A percentile compares a stretch with the other conserved stretches of the same genome.
Evolutionary conservation across 2,329 filamentous ascomycete species (phyloP).

Genomic region (Tolypocladium sp.): DNA sequence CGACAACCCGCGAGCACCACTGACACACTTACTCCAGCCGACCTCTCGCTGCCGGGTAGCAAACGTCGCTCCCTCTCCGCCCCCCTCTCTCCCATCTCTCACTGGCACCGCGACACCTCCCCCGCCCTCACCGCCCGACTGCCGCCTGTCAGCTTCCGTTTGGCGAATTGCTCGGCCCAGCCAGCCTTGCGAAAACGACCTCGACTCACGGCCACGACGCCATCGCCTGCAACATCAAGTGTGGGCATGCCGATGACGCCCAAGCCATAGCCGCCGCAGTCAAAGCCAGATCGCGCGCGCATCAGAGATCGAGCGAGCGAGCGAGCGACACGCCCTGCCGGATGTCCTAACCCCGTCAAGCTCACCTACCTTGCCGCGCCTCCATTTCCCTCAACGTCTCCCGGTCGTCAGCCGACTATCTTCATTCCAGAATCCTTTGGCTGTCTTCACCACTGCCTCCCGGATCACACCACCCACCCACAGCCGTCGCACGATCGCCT

Average conservation of each 20-base stretch:
- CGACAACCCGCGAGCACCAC: slow-evolving; percentile 1
- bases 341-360: slow-evolving; percentile 1
- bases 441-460: neutral
- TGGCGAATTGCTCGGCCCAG: neutral
- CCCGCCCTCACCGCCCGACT: neutral
- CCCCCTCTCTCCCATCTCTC: neutral
- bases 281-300: neutral
- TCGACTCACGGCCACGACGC: neutral
- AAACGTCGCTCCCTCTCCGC: neutral
- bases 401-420: neutral
- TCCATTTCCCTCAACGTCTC: neutral
- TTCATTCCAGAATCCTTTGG: neutral
- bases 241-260: neutral
- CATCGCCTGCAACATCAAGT: neutral
- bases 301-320: neutral
- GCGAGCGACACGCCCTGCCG: neutral
- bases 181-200: neutral
- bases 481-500: neutral
- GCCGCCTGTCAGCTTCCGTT: neutral
- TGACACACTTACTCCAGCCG: neutral
- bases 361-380: neutral
- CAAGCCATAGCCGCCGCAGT: neutral
- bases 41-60: neutral
- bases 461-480: neutral
- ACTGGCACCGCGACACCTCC: neutral